Percentiles rank a stretch among this genome's conserved stretches.
phyloP scores from a whole-genome alignment of 1,139 yeast species.

The Chernovozyma aurita region DNA sequence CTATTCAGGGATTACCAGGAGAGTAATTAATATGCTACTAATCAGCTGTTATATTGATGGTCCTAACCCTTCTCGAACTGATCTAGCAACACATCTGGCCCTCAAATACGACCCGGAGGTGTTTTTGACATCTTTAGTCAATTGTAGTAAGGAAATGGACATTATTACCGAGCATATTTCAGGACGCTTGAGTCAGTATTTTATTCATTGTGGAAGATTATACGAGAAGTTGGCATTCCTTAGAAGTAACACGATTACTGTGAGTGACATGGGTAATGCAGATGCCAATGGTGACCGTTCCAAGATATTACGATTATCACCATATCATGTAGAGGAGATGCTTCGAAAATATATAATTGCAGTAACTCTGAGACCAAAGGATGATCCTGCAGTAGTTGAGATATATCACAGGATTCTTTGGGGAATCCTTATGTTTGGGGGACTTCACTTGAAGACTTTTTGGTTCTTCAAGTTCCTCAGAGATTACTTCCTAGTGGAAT shows the following conservation, averaged over 20 bases:
- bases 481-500: slow-evolving; percentile 20
- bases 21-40: neutral
- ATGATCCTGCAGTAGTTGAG: slow-evolving; percentile 29
- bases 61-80: neutral
- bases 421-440: slow-evolving; percentile 41
- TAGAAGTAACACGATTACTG: slow-evolving; percentile 5
- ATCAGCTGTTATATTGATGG: neutral
- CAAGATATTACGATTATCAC: slow-evolving; percentile 9
- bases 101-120: neutral
- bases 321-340: slow-evolving; percentile 20
- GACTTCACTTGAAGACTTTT: slow-evolving; percentile 34
- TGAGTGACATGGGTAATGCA: slow-evolving; percentile 8
- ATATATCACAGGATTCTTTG: slow-evolving; percentile 35
- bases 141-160: slow-evolving; percentile 8
- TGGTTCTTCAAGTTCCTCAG: slow-evolving; percentile 36
- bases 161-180: slow-evolving; percentile 13
- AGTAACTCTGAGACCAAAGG: slow-evolving; percentile 21
- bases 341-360: slow-evolving; percentile 30
- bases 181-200: slow-evolving; percentile 15
- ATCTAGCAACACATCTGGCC: neutral
- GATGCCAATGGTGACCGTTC: slow-evolving; percentile 6
- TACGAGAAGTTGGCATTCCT: slow-evolving; percentile 16
- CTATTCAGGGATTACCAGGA: neutral
- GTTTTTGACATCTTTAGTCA: neutral
- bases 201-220: slow-evolving; percentile 15